phyloP scores from a whole-genome alignment of 2,329 filamentous ascomycete species.

The Pseudogymnoascus sp. region DNA sequence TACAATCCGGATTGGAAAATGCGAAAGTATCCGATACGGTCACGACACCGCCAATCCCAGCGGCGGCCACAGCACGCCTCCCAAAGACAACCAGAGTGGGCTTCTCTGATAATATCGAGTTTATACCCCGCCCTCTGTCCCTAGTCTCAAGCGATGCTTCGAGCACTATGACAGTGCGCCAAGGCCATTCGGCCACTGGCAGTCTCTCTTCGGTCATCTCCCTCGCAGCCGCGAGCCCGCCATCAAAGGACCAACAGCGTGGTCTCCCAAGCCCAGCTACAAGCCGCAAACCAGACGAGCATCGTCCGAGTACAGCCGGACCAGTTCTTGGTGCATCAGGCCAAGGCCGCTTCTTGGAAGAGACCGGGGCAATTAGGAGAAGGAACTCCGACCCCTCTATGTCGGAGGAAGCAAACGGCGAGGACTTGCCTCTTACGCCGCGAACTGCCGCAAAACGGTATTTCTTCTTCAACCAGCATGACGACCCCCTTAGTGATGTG shows the following conservation, averaged over 20 bases:
- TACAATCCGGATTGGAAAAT: conserved; percentile 15
- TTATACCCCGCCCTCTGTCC: conserved; percentile 75
- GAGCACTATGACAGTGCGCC: conserved; percentile 63
- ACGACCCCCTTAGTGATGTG: conserved; percentile 35
- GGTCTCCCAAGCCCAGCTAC: conserved; percentile 32
- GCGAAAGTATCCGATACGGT: conserved; percentile 10
- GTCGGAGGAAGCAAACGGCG: background rate
- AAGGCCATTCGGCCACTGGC: conserved; percentile 65
- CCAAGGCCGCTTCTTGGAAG: conserved; percentile 23
- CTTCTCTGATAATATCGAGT: conserved; percentile 79
- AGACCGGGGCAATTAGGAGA: background rate
- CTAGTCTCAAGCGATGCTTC: conserved; percentile 79
- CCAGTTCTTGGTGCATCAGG: conserved; percentile 49
- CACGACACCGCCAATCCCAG: background rate
- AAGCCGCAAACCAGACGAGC: conserved; percentile 39
- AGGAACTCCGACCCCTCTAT: conserved; percentile 4
- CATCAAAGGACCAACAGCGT: conserved; percentile 36
- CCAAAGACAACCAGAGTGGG: conserved; percentile 61
- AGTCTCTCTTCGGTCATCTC: conserved; percentile 76
- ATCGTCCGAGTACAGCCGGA: conserved; percentile 63
- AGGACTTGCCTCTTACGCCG: conserved; percentile 36
- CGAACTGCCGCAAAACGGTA: conserved; percentile 50
- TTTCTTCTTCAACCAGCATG: conserved; percentile 58
- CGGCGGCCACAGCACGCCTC: conserved; percentile 16
- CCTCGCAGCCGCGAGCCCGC: conserved; percentile 41